Base-by-base conservation (phyloP, 2,329 filamentous ascomycete species). In the Venturia asperata region DNA sequence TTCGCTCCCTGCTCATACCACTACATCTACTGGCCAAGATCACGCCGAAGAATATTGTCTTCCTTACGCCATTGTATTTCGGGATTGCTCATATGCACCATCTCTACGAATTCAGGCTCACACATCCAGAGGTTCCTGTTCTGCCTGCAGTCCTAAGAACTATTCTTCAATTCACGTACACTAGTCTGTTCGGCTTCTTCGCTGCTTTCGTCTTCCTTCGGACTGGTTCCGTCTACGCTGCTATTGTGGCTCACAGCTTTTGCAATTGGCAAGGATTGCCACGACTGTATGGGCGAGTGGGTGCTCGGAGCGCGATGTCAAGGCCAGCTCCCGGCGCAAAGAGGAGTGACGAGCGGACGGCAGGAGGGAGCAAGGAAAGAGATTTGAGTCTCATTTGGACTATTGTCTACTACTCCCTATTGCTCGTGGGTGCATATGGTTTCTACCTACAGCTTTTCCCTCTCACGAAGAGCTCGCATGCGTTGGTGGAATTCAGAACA, bases 231-330 rank as follows among this genome's bases (percentile, higher is more conserved):
- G 77, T 97, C 47, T 81, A 87, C 49, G 87, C 89, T 15, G 88
- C 88, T 41, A 87, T 93, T 64, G 73, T 87, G 24, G 87, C 90
- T 5, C 94, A 99, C 73, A 83, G 85, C 11, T 94, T 97, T 73
- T 99, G 94, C 79, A 99, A 99, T 74, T 89, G 85, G 79, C 90
- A 92, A 83, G 94, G 94, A 9, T 79, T 97, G 62, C 94, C 94
- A 27, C 84, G 92, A 7, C 77, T 97, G 66, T 96, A 90, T 87
- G 93, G 94, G 0, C 80, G 84, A 10, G 85, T 97, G 3, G 84
- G 79, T 11, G 73, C 76, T 34, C 74, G 87, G 70, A 83, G 77
- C 4, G 75, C 73, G 3, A 73, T 78, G 37, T 74, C 75, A 19
- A 75, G 78, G 17, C 74, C 76, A 39, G 69, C 68, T 45, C 68